Evolutionary conservation across 2,329 filamentous ascomycete genomes (phyloP).

Genomic region (Colletotrichum orchidophilum): DNA sequence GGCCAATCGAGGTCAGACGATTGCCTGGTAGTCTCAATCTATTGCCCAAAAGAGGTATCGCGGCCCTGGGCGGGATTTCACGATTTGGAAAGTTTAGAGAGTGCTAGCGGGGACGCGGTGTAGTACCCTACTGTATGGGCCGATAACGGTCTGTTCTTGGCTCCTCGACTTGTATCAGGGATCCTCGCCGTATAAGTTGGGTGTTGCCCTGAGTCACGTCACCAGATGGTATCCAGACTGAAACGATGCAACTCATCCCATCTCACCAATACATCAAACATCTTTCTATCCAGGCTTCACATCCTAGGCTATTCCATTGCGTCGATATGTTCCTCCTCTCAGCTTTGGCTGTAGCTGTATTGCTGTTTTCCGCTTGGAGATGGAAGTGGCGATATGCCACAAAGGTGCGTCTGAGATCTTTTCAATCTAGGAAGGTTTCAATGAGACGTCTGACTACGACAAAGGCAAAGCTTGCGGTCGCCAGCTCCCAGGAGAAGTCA

Average conservation of each 20-base stretch:
- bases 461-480: neutral
- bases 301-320: neutral
- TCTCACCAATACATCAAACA: neutral
- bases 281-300: neutral
- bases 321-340: slow-evolving; percentile 7
- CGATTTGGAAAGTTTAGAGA: neutral
- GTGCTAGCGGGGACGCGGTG: neutral
- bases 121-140: neutral
- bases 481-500: neutral
- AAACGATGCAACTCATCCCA: neutral
- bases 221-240: neutral
- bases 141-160: slow-evolving; percentile 22
- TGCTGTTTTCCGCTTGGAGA: slow-evolving; percentile 4
- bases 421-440: neutral
- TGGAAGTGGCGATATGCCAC: neutral
- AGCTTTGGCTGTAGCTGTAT: slow-evolving; percentile 8
- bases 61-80: neutral
- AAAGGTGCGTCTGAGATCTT: neutral
- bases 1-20: neutral
- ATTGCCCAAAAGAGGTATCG: slow-evolving; percentile 1
- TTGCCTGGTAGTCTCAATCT: neutral
- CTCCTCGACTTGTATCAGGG: neutral
- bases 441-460: neutral
- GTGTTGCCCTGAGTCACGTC: neutral
- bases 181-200: neutral